Conservation (phyloP, 192 early-diverging fungal genomes). For the Coemansia sp. region DNA sequence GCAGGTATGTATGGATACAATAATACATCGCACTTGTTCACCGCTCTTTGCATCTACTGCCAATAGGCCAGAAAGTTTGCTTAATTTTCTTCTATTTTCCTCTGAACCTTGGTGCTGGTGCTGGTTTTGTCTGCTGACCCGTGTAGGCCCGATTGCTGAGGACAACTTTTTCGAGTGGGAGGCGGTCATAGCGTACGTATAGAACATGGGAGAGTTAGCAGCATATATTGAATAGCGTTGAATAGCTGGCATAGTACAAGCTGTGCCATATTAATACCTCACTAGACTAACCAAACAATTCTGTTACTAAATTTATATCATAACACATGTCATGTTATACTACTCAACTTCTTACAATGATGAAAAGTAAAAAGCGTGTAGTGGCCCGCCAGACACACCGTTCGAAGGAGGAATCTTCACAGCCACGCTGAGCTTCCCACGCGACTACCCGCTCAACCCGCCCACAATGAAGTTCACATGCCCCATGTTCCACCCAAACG, state of each 20-base stretch:
- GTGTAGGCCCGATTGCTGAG: slow-evolving; percentile 73
- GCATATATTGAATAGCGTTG: no score
- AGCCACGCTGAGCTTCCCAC: slow-evolving; percentile 83
- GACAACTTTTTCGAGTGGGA: slow-evolving; percentile 61
- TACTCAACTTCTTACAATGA: background rate
- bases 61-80: background rate
- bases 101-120: no score
- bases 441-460: slow-evolving; percentile 94
- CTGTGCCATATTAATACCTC: background rate
- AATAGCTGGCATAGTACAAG: background rate
- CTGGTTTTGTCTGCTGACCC: background rate
- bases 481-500: slow-evolving; percentile 94
- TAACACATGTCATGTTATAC: background rate
- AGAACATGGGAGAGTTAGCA: background rate
- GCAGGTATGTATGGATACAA: slow-evolving; percentile 61
- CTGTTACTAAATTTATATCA: background rate
- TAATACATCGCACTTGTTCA: background rate
- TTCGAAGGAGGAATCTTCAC: slow-evolving; percentile 95
- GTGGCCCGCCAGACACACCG: slow-evolving; percentile 88
- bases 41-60: background rate
- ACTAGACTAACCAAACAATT: background rate
- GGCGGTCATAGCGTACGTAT: slow-evolving; percentile 40
- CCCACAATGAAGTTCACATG: slow-evolving; percentile 97
- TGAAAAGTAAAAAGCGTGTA: slow-evolving; percentile 25
- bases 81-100: no score